These are phyloP conservation scores for Hippophae tibetana DNA, from an alignment of 306 rosid species.

Conservation along the genomic window DNA sequence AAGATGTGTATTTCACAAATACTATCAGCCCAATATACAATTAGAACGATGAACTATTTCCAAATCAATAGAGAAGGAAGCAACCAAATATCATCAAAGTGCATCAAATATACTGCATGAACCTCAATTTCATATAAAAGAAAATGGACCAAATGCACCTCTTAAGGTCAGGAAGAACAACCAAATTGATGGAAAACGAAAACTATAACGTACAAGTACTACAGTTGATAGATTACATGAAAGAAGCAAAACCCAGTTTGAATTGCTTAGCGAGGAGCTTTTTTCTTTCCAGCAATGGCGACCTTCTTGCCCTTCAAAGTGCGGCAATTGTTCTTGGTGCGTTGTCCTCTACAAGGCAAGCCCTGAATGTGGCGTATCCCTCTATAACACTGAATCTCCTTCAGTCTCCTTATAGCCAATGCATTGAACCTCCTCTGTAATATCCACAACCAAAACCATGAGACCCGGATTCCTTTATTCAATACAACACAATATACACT, in stretches of 20 bases:
- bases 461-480: neutral
- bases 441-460: neutral
- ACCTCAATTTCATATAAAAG: too few relatives aligned
- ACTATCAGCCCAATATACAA: too few relatives aligned
- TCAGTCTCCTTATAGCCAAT: conserved; percentile 72
- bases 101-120: too few relatives aligned
- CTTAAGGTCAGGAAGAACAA: too few relatives aligned
- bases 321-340: conserved; percentile 87
- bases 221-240: neutral
- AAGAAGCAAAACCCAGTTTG: neutral
- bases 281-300: conserved; percentile 84
- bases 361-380: conserved; percentile 87
- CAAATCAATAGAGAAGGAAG: too few relatives aligned
- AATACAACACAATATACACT: neutral
- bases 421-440: conserved; percentile 84
- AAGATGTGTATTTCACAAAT: too few relatives aligned
- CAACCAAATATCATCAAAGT: too few relatives aligned
- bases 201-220: neutral
- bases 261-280: conserved; percentile 27
- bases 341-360: conserved; percentile 90
- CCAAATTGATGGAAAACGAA: too few relatives aligned
- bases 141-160: too few relatives aligned
- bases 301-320: conserved; percentile 91
- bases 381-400: conserved; percentile 89
- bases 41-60: too few relatives aligned